phyloP scores from a whole-genome alignment of 2,329 filamentous ascomycete species.

The Didymella arachidicola region DNA sequence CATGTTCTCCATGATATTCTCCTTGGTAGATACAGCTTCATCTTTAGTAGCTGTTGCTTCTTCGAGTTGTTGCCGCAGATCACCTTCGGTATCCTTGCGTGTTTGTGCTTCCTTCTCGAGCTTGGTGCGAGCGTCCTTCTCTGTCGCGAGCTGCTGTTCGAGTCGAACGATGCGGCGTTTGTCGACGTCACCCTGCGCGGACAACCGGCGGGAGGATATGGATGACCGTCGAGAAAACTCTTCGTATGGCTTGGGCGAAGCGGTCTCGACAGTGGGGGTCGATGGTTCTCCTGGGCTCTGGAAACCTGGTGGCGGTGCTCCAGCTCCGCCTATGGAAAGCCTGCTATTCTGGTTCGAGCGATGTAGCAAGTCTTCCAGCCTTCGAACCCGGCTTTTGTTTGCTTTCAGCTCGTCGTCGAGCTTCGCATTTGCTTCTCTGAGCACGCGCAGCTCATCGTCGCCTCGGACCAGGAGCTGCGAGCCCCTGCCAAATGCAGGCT shows the following conservation, averaged over 20 bases:
- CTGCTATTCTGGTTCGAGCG: conserved; percentile 71
- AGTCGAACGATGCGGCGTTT: conserved; percentile 71
- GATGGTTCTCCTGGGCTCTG: conserved; percentile 48
- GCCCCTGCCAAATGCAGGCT: conserved; percentile 85
- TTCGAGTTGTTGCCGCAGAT: conserved; percentile 74
- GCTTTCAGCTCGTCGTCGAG: conserved; percentile 72
- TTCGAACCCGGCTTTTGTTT: conserved; percentile 89
- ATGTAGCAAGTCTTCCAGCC: conserved; percentile 90
- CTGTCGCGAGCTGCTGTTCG: conserved; percentile 78
- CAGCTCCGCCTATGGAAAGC: conserved; percentile 60
- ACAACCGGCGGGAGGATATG: conserved; percentile 67
- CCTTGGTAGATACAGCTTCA: conserved; percentile 90
- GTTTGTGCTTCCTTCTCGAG: conserved; percentile 74
- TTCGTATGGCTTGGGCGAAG: conserved; percentile 49
- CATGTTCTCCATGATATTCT: conserved; percentile 92
- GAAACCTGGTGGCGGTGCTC: conserved; percentile 51
- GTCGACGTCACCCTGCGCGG: conserved; percentile 66
- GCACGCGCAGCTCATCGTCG: conserved; percentile 76
- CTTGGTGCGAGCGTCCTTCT: conserved; percentile 71
- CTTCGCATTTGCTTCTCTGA: conserved; percentile 64
- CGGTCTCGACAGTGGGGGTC: conserved; percentile 46
- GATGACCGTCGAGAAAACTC: conserved; percentile 66
- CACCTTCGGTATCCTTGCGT: conserved; percentile 63
- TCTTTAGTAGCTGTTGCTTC: conserved; percentile 92
- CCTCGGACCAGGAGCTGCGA: conserved; percentile 79